Evolutionary conservation across 768 basidiomycete species (phyloP), one percentile per base, ranked within the genome.

Genomic region (Fomitopsis pulvina): DNA sequence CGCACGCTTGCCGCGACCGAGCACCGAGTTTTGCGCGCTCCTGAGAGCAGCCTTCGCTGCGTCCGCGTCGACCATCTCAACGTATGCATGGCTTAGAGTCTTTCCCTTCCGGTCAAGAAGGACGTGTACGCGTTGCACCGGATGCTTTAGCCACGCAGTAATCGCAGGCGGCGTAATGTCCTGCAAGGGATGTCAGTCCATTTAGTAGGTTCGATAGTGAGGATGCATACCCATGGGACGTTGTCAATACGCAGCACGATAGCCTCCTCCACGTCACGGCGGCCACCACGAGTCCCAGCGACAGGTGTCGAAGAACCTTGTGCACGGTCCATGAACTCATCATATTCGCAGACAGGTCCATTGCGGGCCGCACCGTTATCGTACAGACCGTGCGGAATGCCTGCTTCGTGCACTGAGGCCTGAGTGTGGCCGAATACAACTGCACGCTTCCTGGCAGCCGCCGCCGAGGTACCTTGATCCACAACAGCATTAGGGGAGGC

Each of bases 121-220:
- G 34, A 91, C 85, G 57, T 91, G 85, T 7, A 83, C 85, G 44
- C 80, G 77, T 46, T 75, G 71, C n/a, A 81, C 66, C 16, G 84
- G 83, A 51, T 85, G 84, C 57, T 77, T 81, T 48, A 87, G 66
- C 86, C 86, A 92, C 6, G 70, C 66, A 9, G 64, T 66, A 46
- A 90, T 85, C 48, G 78, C 81, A 18, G 78, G 76, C 4, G 90
- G 90, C 0, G 90, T 92, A 51, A 92, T 90, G 62, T 92, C 90
- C 87, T 91, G 50, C 2, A 50, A 24, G n/a, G n/a, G n/a, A n/a
- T n/a, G n/a, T n/a, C n/a, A n/a, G n/a, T n/a, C n/a, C n/a, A n/a
- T n/a, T n/a, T n/a, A n/a, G n/a, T n/a, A n/a, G n/a, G n/a, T n/a
- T n/a, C n/a, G n/a, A n/a, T n/a, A n/a, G n/a, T n/a, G 26, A 21